Base-by-base conservation (phyloP, 2,329 filamentous ascomycete genomes). In the Ceratocystis albifundus region DNA sequence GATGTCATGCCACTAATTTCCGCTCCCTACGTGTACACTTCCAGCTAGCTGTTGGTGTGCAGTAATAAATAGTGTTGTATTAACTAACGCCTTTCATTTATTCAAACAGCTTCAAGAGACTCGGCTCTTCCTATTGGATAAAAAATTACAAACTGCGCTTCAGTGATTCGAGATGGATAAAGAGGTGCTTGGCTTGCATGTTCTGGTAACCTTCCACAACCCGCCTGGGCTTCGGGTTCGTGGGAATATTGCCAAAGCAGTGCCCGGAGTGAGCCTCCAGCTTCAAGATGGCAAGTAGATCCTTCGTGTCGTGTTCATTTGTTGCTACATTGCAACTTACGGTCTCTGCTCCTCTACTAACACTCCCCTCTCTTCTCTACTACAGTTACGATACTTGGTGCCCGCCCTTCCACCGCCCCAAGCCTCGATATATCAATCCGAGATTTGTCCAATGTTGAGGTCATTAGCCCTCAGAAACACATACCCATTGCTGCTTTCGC, bases 151-250 rank as follows among this genome's bases (percentile, higher is more conserved):
- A 59, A 45, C 53, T 20, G 32, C 36, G 41, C 30, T 30, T 30
- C 10, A 59, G 41, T 36, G 46, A 63, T 32, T 53, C 65, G 45
- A 66, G 61, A 67, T 67, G 68, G 66, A 68, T 73, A 67, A 80
- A 68, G 80, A 85, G 72, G 90, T 93, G 74, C 84, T 90, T 72
- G 89, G 89, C 69, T 82, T 89, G 74, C 85, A 87, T 68, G 89
- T 94, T 76, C 78, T 85, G 68, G 86, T 94, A 72, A 87, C 86
- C 45, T 80, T 94, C 69, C 83, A 81, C 71, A 79, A 84, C 67
- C 87, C 88, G 64, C 80, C 82, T 1, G 83, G 83, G 68, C 83
- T 82, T 53, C 79, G 83, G 71, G 77, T 93, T 62, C 84, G 85
- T 68, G 90, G 90, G 64, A 83, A 84, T 25, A 88, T 95, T 45